phyloP scores from a whole-genome alignment of 2,329 filamentous ascomycete genomes.

The Colletotrichum chlorophyti region DNA sequence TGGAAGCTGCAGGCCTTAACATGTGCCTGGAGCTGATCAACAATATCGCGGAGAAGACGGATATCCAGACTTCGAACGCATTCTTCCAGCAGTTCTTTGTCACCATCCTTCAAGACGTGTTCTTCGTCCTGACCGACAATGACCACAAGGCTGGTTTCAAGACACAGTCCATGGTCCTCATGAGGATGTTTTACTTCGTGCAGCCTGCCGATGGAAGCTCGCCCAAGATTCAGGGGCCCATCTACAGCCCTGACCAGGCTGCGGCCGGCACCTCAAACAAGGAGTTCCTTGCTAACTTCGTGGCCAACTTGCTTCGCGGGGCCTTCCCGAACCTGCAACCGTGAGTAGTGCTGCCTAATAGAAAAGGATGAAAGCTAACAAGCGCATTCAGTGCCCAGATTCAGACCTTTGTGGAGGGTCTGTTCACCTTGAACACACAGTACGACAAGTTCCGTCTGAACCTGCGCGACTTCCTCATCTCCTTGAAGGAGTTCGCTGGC shows the following conservation, averaged over 20 bases:
- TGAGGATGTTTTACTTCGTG: constrained; percentile 97
- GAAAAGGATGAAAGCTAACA: constrained; percentile 40
- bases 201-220: constrained; percentile 70
- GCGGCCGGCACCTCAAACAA: constrained; percentile 84
- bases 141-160: constrained; percentile 99
- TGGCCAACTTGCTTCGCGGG: constrained; percentile 81
- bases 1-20: constrained; percentile 93
- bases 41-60: constrained; percentile 89
- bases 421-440: constrained; percentile 88
- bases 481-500: constrained; percentile 93
- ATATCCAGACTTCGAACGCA: constrained; percentile 82
- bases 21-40: constrained; percentile 98
- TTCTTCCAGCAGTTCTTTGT: constrained; percentile 99
- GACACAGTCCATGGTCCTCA: constrained; percentile 91
- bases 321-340: constrained; percentile 93
- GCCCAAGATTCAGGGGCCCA: constrained; percentile 90
- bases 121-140: constrained; percentile 96
- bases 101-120: constrained; percentile 93
- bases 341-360: constrained; percentile 59
- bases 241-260: constrained; percentile 86
- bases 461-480: constrained; percentile 95
- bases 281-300: constrained; percentile 89
- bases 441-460: constrained; percentile 95
- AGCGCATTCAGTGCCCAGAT: constrained; percentile 74
- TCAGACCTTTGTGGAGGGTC: constrained; percentile 83